Evolutionary conservation across 2,329 filamentous ascomycete genomes (phyloP).

Genomic region (Penicillium sp.): DNA sequence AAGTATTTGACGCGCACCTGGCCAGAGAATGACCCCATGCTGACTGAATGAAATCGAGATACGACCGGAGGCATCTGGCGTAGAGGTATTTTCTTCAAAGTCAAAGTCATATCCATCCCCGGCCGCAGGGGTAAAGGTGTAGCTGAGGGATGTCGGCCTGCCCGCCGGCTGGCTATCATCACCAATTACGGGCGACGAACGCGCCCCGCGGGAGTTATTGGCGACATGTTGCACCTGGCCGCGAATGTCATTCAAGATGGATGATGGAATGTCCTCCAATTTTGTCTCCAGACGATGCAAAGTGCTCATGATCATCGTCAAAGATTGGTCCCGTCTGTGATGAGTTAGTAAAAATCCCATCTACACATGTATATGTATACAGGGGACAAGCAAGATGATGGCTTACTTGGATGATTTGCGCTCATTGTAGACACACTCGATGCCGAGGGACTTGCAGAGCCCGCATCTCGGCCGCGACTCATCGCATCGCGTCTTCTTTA

Average conservation of each 20-base stretch:
- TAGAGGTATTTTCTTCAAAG: conserved; percentile 32
- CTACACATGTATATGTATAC: neutral
- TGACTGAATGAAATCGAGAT: conserved; percentile 56
- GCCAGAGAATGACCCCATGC: conserved; percentile 56
- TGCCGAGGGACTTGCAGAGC: conserved; percentile 53
- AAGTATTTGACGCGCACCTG: conserved; percentile 50
- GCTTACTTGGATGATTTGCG: conserved; percentile 57
- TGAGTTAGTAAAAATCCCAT: neutral
- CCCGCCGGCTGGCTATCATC: conserved; percentile 11
- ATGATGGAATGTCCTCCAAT: conserved; percentile 52
- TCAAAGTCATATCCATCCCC: conserved; percentile 34
- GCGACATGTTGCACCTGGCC: conserved; percentile 27
- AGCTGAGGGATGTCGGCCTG: conserved; percentile 18
- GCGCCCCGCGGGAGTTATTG: conserved; percentile 21
- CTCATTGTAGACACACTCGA: conserved; percentile 58
- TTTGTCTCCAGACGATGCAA: conserved; percentile 58
- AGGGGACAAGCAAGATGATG: neutral
- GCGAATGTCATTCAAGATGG: conserved; percentile 37
- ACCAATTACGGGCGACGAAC: conserved; percentile 18
- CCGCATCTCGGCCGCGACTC: conserved; percentile 59
- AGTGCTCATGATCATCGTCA: conserved; percentile 60
- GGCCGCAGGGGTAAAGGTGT: conserved; percentile 33
- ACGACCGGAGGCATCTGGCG: conserved; percentile 37
- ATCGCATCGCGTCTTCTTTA: conserved; percentile 60
- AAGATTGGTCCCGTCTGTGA: conserved; percentile 56